Base-by-base conservation (phyloP, 352 stramenopile species). In the Phytophthora capsici region DNA sequence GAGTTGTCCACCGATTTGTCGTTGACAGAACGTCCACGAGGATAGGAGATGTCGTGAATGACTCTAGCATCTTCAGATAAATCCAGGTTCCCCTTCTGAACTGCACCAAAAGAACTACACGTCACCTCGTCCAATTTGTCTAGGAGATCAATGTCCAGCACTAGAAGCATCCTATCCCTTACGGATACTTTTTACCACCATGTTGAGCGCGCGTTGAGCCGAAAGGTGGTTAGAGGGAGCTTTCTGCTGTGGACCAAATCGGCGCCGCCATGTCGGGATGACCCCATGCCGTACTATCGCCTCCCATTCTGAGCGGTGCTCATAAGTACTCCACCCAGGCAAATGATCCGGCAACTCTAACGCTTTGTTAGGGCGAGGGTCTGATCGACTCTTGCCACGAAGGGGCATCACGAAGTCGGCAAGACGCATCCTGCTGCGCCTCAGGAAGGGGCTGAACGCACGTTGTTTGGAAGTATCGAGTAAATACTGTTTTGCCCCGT, bases 21-120 rank as follows among this genome's bases (percentile, higher is more conserved):
- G 5, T 48, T 48, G 7, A 32, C 20, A 1, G 41, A 48, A 9
- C 12, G 19, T 4, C 10, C 8, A 9, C 20, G 6, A 9, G 41
- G 17, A 30, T 30, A 30, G 17, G 41, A 48, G 0, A 48, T 3
- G 20, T 48, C 52, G 22, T 69, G 60, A 26, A 69, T 63, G 13
- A 69, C 53, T 8, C 52, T 50, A 3, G 44, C 52, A 19, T 58
- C 60, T 0, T 34, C 22, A 2, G 2, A 22, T 8, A 63, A 4
- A 3, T 30, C 6, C 4, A 6, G 7, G 14, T 30, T 25, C 0
- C 51, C 45, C 25, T 69, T n/a, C n/a, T n/a, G n/a, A n/a, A n/a
- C n/a, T n/a, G n/a, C n/a, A n/a, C n/a, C n/a, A n/a, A n/a, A n/a
- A n/a, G n/a, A n/a, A n/a, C n/a, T n/a, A n/a, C n/a, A n/a, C n/a